Conservation (phyloP, 108 stramenopile species). For the Skeletonema grethae region DNA sequence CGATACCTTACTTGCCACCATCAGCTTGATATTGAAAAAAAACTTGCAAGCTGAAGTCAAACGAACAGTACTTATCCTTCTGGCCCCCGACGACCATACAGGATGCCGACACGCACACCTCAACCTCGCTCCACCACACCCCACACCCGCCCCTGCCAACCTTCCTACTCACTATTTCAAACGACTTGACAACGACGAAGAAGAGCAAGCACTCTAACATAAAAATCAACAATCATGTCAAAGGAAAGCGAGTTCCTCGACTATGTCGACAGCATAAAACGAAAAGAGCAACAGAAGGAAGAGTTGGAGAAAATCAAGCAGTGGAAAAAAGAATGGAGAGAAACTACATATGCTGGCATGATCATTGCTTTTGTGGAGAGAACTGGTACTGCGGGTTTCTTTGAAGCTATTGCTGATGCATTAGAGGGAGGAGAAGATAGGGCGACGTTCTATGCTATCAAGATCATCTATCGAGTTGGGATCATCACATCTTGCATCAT, state of each 20-base stretch:
- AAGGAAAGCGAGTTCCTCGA: conserved; percentile 9
- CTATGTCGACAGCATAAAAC: not conserved
- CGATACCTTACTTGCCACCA: no score
- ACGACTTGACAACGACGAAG: no score
- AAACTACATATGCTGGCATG: conserved; percentile 13
- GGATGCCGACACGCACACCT: no score
- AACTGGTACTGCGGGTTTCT: conserved; percentile 1
- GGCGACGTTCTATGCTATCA: conserved; percentile 5
- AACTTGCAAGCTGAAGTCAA: no score
- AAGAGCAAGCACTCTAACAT: not conserved
- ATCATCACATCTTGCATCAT: conserved; percentile 8
- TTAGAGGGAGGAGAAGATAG: conserved; percentile 18
- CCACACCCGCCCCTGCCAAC: no score
- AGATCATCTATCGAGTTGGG: conserved; percentile 10
- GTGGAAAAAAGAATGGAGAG: conserved; percentile 14
- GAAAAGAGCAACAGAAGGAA: conserved; percentile 8
- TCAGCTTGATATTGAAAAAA: no score
- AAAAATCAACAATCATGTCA: not conserved
- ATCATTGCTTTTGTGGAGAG: conserved; percentile 5
- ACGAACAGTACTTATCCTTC: no score
- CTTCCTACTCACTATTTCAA: no score
- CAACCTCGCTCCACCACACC: no score
- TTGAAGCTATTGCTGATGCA: conserved; percentile 12
- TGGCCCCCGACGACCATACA: no score
- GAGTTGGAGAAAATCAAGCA: not conserved